Base-by-base conservation (phyloP, 805 yeast genomes). In the Candida takata region DNA sequence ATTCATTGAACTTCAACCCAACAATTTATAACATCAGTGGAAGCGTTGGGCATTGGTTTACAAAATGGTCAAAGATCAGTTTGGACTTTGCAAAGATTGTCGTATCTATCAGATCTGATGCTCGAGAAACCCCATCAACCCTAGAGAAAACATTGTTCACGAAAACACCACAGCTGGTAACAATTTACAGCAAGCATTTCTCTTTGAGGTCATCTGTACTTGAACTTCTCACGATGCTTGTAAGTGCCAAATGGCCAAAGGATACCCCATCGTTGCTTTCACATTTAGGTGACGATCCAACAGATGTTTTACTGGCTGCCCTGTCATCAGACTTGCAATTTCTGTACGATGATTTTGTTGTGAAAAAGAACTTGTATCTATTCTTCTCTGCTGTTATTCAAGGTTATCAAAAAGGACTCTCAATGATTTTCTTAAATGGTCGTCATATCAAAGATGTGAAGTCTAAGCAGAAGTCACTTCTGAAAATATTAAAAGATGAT, bases 191-290 rank as follows among this genome's bases (percentile, higher is more conserved):
- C 5, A 64, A 62, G n/a, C 62, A 65, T 24, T 61, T 64, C 8
- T 46, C 58, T 0, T 61, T 79, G 38, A 72, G 85, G 40, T 56
- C 59, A 23, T 61, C 62, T 9, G 63, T 84, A 2, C 57, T 84
- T 24, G 69, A 69, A 27, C 52, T 86, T 25, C 56, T 85, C 13
- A 71, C 79, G 5, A 62, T 70, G 5, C 54, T 84, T 28, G 76
- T 83, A 2, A 65, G 64, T 29, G 77, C 77, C 0, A 59, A 62
- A 3, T 76, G 84, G 79, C 64, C 65, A 6, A 60, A 62, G 5
- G 77, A 73, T 19, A 72, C 79, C 24, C 95, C 95, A 4, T 86
- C 95, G 1, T 60, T 90, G 32, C 64, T 90, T 27, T 83, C 97
- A 0, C 85, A 85, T 53, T 60, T 90, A 36, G 92, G 95, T 4